Percentiles rank a stretch among this genome's conserved stretches.
Conservation (phyloP, 805 yeast species). For the Sugiyamaella qingdaonensis region DNA sequence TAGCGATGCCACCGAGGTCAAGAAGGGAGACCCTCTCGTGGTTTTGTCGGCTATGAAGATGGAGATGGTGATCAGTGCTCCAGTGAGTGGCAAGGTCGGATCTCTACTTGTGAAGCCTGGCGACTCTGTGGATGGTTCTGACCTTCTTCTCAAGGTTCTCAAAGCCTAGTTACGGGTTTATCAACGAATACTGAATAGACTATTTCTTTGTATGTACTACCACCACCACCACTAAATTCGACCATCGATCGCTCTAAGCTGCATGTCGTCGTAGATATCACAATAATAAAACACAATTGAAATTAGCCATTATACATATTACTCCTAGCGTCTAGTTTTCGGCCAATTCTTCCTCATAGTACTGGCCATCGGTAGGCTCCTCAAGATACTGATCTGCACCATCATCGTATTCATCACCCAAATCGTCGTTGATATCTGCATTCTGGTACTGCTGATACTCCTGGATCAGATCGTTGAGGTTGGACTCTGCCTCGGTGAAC, state of each 20-base stretch:
- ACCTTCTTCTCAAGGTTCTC: constrained; percentile 64
- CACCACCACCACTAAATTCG: background rate
- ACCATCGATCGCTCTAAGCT: background rate
- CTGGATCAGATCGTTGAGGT: constrained; percentile 83
- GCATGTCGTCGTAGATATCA: background rate
- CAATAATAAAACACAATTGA: background rate
- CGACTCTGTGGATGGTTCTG: constrained; percentile 93
- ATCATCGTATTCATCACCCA: constrained; percentile 40
- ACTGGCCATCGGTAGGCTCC: constrained; percentile 9
- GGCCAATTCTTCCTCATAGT: background rate
- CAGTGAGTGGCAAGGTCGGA: constrained; percentile 77
- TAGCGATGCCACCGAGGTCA: constrained; percentile 80
- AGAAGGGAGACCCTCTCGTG: constrained; percentile 94
- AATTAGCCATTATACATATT: background rate
- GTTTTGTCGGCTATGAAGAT: constrained; percentile 97
- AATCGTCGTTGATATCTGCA: constrained; percentile 70
- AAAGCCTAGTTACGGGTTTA: constrained; percentile 24
- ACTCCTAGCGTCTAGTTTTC: background rate
- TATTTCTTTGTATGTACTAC: background rate
- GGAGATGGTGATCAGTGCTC: constrained; percentile 98
- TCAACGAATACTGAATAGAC: background rate
- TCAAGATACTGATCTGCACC: constrained; percentile 14
- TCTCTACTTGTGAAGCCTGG: constrained; percentile 79
- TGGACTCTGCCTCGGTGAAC: constrained; percentile 90
- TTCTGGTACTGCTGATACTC: constrained; percentile 95